Evolutionary conservation across 441 rosid genomes (phyloP).

Genomic region (Corymbia calophylla): DNA sequence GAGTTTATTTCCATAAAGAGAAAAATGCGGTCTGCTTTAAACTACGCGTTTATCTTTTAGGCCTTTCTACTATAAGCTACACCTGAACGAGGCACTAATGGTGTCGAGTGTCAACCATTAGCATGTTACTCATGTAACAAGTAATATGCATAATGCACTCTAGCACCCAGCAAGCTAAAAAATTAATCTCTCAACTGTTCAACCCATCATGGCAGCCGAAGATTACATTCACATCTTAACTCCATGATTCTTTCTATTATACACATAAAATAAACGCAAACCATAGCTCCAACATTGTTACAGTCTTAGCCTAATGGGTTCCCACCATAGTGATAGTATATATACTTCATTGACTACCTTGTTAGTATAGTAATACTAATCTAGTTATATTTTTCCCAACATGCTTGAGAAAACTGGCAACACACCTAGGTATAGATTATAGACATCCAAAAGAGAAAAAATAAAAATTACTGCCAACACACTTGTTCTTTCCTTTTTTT

Average conservation of each 20-base stretch:
- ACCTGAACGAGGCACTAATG: background rate
- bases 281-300: background rate
- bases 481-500: background rate
- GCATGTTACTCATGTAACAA: background rate
- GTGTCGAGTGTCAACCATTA: background rate
- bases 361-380: background rate
- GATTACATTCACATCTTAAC: background rate
- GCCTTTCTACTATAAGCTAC: background rate
- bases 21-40: background rate
- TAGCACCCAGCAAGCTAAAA: background rate
- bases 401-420: background rate
- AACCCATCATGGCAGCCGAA: background rate
- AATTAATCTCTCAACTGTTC: background rate
- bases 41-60: background rate
- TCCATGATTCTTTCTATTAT: background rate
- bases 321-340: background rate
- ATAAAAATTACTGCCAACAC: background rate
- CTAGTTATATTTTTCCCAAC: background rate
- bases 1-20: background rate
- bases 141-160: background rate
- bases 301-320: background rate
- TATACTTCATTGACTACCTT: background rate
- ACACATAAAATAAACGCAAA: background rate
- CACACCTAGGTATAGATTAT: background rate
- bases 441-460: background rate